Conservation (phyloP, 495 filamentous ascomycete species). For the Xanthoparmelia taractica region DNA sequence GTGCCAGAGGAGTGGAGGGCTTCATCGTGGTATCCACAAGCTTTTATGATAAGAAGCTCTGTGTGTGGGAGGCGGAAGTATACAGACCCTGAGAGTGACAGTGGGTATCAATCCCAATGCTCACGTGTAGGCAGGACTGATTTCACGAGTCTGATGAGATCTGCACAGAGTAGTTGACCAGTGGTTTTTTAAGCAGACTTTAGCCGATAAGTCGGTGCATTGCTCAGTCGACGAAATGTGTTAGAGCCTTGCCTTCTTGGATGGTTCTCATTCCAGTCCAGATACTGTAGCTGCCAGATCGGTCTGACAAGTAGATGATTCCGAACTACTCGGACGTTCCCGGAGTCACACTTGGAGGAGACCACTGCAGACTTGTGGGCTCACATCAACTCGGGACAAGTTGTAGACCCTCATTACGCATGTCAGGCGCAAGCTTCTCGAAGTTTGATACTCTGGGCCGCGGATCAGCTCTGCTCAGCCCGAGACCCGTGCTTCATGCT, state of each 20-base stretch:
- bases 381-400: too few species aligned
- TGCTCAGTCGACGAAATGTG: neutral
- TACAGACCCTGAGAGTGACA: neutral
- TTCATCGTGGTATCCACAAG: constrained; percentile 64
- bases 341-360: neutral
- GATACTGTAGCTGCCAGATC: too few species aligned
- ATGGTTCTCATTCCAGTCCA: neutral
- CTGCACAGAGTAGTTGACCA: neutral
- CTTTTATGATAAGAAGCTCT: constrained; percentile 80
- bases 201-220: neutral
- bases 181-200: too few species aligned
- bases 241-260: neutral
- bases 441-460: neutral
- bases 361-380: neutral
- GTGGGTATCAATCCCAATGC: neutral
- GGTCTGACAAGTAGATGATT: too few species aligned
- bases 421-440: too few species aligned
- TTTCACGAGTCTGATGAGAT: neutral
- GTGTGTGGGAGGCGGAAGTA: constrained; percentile 54
- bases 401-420: too few species aligned
- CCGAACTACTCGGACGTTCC: neutral
- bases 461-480: neutral
- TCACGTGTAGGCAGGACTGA: neutral
- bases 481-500: constrained; percentile 17
- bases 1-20: constrained; percentile 11